Base-by-base conservation (phyloP, 805 yeast genomes). In the Huiozyma sinensis region DNA sequence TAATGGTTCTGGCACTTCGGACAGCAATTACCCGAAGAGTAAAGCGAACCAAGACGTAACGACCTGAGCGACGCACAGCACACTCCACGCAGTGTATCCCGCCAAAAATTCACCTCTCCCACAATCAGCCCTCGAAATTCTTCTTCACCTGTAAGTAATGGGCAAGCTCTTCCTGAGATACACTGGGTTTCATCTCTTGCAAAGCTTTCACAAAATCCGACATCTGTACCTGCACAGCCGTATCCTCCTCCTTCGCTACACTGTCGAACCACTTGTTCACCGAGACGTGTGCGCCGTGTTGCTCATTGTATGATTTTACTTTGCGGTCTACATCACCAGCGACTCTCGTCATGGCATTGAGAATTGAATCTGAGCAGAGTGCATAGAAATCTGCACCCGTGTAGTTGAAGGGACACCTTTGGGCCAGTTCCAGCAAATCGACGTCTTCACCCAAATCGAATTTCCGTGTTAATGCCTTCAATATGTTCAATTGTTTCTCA, bases 341-440 rank as follows among this genome's bases (percentile, higher is more conserved):
- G 0, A 82, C 79, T 52, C 97, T 69, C 1, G 92, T 84, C 97
- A 92, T 90, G 1, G 97, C 96, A 62, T 87, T 87, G 53, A 90
- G 71, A 92, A 90, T 87, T 0, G 97, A 85, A 63, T 92, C 97
- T 0, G 95, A 83, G 58, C 97, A 87, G 47, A 92, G 67, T 0
- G 97, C 98, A 63, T 92, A 92, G 65, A 92, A 90, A 62, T 92
- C 98, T 4, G 98, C 98, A 50, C 98, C 98, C 0, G 98, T 90
- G 58, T 79, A 89, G n/a, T 86, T 87, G 58, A 79, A 87, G 0
- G 95, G 84, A 64, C 97, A 88, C 6, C 65, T 62, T 12, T 72
- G 70, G 0, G 95, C 90, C 28, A 92, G 64, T 6, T 57, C 55
- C 2, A 56, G 53, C 45, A 89, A 65, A 45, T 81, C 72, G 3